A percentile compares a stretch with the other conserved stretches of the same genome.
phyloP scores from a whole-genome alignment of 345 rosid species.

The Populus deltoides region DNA sequence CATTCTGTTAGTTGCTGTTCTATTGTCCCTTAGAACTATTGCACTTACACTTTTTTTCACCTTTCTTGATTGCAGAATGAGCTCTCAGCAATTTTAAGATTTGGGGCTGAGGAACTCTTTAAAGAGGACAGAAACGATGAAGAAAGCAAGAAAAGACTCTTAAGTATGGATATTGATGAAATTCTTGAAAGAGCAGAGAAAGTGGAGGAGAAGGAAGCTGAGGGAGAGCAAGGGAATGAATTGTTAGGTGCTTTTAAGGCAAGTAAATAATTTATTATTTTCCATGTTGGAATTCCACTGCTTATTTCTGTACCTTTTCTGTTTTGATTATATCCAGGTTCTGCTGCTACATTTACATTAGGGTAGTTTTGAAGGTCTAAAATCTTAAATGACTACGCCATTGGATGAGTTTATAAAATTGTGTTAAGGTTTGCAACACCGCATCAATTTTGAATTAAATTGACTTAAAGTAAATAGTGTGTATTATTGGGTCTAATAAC shows the following conservation, averaged over 20 bases:
- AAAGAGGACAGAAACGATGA: slow-evolving; percentile 96
- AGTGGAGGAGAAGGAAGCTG: slow-evolving; percentile 80
- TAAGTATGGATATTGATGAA: slow-evolving; percentile 96
- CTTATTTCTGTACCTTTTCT: background rate
- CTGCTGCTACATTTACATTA: background rate
- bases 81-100: slow-evolving; percentile 94
- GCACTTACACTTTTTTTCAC: background rate
- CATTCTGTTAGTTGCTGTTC: background rate
- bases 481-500: background rate
- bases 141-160: slow-evolving; percentile 86
- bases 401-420: too few species aligned
- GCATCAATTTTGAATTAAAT: background rate
- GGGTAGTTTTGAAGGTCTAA: background rate
- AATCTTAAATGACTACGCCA: too few species aligned
- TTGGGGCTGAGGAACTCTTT: slow-evolving; percentile 98
- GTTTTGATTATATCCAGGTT: background rate
- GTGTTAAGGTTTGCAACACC: too few species aligned
- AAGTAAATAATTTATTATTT: slow-evolving; percentile 21
- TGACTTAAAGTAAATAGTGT: background rate
- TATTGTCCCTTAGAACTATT: background rate
- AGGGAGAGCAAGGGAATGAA: slow-evolving; percentile 61
- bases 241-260: slow-evolving; percentile 97
- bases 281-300: background rate
- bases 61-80: slow-evolving; percentile 61
- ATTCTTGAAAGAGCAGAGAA: slow-evolving; percentile 97